Evolutionary conservation across 768 basidiomycete genomes (phyloP), one percentile per base, ranked within the genome.

Genomic region (Boletus edulis): DNA sequence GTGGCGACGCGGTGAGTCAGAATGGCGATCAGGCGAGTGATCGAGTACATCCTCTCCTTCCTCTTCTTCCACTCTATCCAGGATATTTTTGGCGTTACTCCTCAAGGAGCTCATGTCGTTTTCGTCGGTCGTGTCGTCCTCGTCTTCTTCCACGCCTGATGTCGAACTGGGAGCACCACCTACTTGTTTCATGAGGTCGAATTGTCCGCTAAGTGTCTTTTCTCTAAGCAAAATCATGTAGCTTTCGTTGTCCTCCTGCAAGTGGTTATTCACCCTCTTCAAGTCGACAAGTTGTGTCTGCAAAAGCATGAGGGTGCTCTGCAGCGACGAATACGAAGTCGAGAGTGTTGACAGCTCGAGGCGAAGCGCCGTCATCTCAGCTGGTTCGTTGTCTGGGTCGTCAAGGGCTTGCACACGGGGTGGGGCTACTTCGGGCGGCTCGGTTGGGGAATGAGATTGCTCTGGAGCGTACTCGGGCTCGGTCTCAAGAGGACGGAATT

Each of bases 191-290:
- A 85, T 76, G 58, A 91, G 74, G 67, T 92, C 87, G 67, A 89
- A 91, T 62, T 91, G 89, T 5, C 96, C 96, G 60, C 80, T 94
- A 42, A 98, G 72, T 0, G 97, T 98, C 75, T 83, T 87, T 74
- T 98, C 95, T 57, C 91, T 79, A 24, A 98, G 75, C 38, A 99
- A 80, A 58, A 95, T 91, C 81, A 96, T 93, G 75, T 94, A 99
- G 47, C 91, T 91, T 72, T 97, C 94, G 70, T 98, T 99, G 63
- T 98, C 95, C 71, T 98, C 94, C 72, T 94, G 92, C 39, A 94
- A 71, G 59, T 88, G 84, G 59, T 86, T 81, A 68, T 97, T 97
- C 57, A 94, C 87, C 51, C 89, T 77, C 72, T 94, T 91, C 50
- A 98, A 73, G 65, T 98, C 95, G 34, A 86, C 77, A 12, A 97